These are phyloP conservation scores for Termitomyces sp. DNA, from an alignment of 768 basidiomycete species.

Conservation along the genomic window DNA sequence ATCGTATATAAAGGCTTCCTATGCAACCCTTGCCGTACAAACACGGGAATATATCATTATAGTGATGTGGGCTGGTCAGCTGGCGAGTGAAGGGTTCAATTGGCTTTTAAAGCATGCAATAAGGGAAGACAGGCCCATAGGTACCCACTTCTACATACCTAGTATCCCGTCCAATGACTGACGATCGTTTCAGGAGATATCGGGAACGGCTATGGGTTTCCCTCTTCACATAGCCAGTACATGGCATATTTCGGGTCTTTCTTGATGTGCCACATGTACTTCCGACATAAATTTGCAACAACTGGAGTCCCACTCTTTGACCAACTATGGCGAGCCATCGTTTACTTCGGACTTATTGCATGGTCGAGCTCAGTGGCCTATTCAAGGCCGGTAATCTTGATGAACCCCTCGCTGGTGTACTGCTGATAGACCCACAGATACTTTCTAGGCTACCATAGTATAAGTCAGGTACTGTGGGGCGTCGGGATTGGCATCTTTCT, in stretches of 20 bases:
- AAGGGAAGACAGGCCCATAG: conserved; percentile 65
- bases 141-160: conserved; percentile 35
- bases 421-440: conserved; percentile 41
- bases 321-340: conserved; percentile 38
- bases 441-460: conserved; percentile 71
- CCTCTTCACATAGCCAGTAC: conserved; percentile 87
- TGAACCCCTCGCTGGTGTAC: not conserved
- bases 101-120: conserved; percentile 64
- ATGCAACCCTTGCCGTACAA: conserved; percentile 70
- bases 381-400: conserved; percentile 54
- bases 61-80: conserved; percentile 82
- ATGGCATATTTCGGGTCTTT: conserved; percentile 88
- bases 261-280: conserved; percentile 68
- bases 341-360: conserved; percentile 49
- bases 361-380: conserved; percentile 75
- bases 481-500: conserved; percentile 57
- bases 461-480: conserved; percentile 76
- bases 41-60: conserved; percentile 80
- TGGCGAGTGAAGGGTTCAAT: conserved; percentile 70
- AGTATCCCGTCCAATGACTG: not conserved
- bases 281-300: conserved; percentile 61
- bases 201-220: conserved; percentile 81
- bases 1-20: conserved; percentile 57
- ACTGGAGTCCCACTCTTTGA: conserved; percentile 55
- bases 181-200: conserved; percentile 40